Evolutionary conservation across 305 asterid species (phyloP).

Genomic region (Solanum chacoense): DNA sequence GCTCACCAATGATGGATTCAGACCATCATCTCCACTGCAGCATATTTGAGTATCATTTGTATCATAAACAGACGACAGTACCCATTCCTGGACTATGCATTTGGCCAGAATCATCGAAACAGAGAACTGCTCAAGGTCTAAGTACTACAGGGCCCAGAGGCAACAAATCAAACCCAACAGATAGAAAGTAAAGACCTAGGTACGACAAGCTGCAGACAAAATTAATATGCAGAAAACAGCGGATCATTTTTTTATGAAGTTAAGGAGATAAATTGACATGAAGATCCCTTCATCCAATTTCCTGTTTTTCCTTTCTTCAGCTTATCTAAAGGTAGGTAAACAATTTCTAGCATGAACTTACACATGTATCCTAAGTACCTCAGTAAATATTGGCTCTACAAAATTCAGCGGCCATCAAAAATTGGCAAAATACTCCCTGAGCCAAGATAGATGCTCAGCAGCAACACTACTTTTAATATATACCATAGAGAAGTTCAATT

Average conservation of each 20-base stretch:
- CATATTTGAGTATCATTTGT: background rate
- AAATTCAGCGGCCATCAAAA: constrained; percentile 15
- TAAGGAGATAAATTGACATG: background rate
- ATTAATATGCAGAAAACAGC: background rate
- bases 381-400: constrained; percentile 11
- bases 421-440: background rate
- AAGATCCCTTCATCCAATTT: background rate
- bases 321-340: background rate
- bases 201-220: background rate
- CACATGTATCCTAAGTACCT: background rate
- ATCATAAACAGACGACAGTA: background rate
- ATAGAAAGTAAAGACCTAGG: background rate
- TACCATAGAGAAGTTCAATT: background rate
- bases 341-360: background rate
- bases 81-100: background rate
- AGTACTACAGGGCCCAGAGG: background rate
- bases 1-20: background rate
- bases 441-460: background rate
- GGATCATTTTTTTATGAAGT: background rate
- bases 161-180: background rate
- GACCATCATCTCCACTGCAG: background rate
- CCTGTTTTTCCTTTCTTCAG: background rate
- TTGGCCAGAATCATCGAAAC: background rate
- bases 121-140: background rate
- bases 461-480: background rate